A percentile compares a stretch with the other conserved stretches of the same genome.
Conservation (phyloP, 108 stramenopile genomes). For the Nannochloropsis salina region DNA sequence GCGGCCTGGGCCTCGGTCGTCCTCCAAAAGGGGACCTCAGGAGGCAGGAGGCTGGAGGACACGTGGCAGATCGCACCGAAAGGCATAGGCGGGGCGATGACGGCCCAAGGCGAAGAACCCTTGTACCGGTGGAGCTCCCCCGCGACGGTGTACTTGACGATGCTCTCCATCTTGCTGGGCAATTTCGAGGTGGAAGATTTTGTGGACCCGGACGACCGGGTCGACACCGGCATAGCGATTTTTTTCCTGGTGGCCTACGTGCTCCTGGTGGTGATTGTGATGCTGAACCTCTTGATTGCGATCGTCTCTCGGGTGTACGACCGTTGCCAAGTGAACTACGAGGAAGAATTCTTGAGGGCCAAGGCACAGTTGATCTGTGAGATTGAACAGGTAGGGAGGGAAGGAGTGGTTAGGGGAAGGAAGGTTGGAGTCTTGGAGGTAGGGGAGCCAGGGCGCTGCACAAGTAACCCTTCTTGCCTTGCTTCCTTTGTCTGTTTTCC, state of each 20-base stretch:
- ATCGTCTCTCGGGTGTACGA: background rate
- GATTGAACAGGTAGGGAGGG: slow-evolving; percentile 15
- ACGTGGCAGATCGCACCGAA: too few species aligned
- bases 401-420: background rate
- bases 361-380: slow-evolving; percentile 20
- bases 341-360: background rate
- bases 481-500: background rate
- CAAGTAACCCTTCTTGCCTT: background rate
- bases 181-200: background rate
- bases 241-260: background rate
- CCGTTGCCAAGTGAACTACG: background rate
- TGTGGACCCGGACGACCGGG: background rate
- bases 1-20: background rate
- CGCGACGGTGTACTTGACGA: background rate
- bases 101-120: background rate
- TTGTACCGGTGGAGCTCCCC: background rate
- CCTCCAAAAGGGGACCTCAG: background rate
- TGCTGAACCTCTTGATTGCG: slow-evolving; percentile 9
- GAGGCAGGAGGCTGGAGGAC: background rate
- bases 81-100: too few species aligned
- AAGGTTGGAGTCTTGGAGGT: too few species aligned
- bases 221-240: background rate
- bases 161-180: background rate
- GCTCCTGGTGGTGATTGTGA: background rate
- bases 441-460: too few species aligned